Evolutionary conservation across 495 filamentous ascomycete species (phyloP).

Genomic region (Talaromyces ruber): DNA sequence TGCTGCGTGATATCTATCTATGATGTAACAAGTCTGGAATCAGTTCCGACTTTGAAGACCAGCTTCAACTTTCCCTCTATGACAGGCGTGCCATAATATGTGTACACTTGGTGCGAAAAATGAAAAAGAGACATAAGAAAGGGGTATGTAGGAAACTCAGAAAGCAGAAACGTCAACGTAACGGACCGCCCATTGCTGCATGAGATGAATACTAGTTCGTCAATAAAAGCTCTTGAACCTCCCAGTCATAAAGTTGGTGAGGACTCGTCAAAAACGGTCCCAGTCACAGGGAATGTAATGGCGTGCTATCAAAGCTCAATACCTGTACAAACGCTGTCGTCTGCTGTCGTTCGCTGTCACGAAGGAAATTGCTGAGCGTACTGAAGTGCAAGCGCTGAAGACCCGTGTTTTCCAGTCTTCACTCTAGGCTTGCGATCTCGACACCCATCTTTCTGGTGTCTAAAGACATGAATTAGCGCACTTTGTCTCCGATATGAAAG

Average conservation of each 20-base stretch:
- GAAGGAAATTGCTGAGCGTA: not conserved
- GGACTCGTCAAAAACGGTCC: not conserved
- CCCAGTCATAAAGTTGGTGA: not conserved
- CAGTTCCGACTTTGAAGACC: not conserved
- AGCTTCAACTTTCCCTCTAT: not conserved
- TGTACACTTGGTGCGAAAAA: not conserved
- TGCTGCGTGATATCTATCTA: slow-evolving; percentile 1
- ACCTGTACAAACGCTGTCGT: not conserved
- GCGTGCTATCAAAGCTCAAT: not conserved
- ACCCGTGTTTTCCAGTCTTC: not conserved
- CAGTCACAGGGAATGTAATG: not conserved
- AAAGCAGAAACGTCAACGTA: not conserved
- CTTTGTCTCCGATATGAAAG: not conserved
- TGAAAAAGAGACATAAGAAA: not conserved
- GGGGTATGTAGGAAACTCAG: not conserved
- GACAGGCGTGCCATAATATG: not conserved
- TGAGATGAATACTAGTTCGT: not conserved
- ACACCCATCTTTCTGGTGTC: slow-evolving; percentile 3
- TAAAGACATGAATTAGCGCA: not conserved
- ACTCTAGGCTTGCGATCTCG: not conserved
- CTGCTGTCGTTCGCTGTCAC: not conserved
- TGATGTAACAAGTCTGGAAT: not conserved
- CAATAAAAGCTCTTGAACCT: not conserved
- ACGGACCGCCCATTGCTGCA: not conserved
- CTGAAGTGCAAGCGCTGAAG: not conserved